These are phyloP conservation scores for Trichophaea hybrida DNA, from an alignment of 2,329 filamentous ascomycete species.

Conservation along the genomic window DNA sequence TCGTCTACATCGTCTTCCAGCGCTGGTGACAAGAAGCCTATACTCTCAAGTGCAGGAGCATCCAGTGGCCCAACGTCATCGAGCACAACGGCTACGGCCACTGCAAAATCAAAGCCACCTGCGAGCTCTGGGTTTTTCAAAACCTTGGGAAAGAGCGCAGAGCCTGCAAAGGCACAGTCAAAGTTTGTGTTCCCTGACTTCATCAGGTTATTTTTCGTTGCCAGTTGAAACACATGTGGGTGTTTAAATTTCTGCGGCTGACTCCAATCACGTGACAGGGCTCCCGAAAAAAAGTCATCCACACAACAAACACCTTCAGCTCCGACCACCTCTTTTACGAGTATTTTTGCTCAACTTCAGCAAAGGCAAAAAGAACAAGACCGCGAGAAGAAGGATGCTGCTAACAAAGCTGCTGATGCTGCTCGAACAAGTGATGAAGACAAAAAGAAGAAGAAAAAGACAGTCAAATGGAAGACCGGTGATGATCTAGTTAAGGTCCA, in stretches of 20 bases:
- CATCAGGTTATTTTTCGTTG: slow-evolving; percentile 6
- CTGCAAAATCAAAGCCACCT: slow-evolving; percentile 20
- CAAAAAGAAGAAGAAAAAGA: slow-evolving; percentile 26
- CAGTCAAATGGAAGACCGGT: slow-evolving; percentile 23
- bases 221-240: slow-evolving; percentile 9
- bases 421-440: slow-evolving; percentile 18
- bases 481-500: slow-evolving; percentile 21
- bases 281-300: slow-evolving; percentile 18
- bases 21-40: slow-evolving; percentile 19
- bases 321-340: slow-evolving; percentile 16
- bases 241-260: slow-evolving; percentile 12
- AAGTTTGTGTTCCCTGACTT: slow-evolving; percentile 20
- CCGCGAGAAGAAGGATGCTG: background rate
- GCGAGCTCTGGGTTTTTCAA: slow-evolving; percentile 23
- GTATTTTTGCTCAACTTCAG: slow-evolving; percentile 21
- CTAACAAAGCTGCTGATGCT: background rate
- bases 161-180: slow-evolving; percentile 18
- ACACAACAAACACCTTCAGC: slow-evolving; percentile 9
- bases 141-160: slow-evolving; percentile 18
- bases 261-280: slow-evolving; percentile 22
- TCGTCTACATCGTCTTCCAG: slow-evolving; percentile 6
- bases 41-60: slow-evolving; percentile 14
- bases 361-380: slow-evolving; percentile 20
- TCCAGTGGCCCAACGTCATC: slow-evolving; percentile 7
- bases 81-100: slow-evolving; percentile 2